Evolutionary conservation across 768 basidiomycete species (phyloP).

Genomic region (Galerina sulciceps): DNA sequence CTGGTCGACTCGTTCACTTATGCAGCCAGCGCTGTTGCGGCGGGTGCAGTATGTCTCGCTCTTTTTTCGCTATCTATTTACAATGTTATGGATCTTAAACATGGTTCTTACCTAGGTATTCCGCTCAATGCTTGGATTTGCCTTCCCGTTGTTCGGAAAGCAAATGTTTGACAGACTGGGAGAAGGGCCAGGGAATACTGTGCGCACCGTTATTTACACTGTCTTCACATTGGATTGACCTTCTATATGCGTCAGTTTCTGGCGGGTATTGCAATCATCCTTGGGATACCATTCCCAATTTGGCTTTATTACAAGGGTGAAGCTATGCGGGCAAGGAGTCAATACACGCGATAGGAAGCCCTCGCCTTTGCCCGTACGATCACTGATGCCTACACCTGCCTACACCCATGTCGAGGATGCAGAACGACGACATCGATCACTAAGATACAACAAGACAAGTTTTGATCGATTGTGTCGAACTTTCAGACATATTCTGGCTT

Average conservation of each 20-base stretch:
- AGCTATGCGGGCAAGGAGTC: conserved; percentile 35
- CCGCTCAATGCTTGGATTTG: conserved; percentile 51
- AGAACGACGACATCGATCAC: too few relatives aligned
- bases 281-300: conserved; percentile 76
- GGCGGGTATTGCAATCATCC: conserved; percentile 58
- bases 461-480: too few relatives aligned
- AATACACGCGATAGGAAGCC: too few relatives aligned
- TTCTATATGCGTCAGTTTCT: conserved; percentile 35
- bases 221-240: not conserved
- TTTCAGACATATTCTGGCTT: too few relatives aligned
- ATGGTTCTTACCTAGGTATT: conserved; percentile 36
- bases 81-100: not conserved
- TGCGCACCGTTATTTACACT: conserved; percentile 20
- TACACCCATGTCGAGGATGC: too few relatives aligned
- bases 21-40: conserved; percentile 72
- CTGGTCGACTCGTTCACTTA: conserved; percentile 74
- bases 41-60: conserved; percentile 53
- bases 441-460: too few relatives aligned
- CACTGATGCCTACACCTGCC: too few relatives aligned
- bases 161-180: conserved; percentile 70
- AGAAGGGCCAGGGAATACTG: conserved; percentile 73
- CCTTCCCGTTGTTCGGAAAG: conserved; percentile 51
- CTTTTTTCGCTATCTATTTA: not conserved
- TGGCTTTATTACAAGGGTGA: conserved; percentile 76
- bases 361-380: too few relatives aligned